Conservation (phyloP, 768 basidiomycete species). For the Cystobasidium onofrii region DNA sequence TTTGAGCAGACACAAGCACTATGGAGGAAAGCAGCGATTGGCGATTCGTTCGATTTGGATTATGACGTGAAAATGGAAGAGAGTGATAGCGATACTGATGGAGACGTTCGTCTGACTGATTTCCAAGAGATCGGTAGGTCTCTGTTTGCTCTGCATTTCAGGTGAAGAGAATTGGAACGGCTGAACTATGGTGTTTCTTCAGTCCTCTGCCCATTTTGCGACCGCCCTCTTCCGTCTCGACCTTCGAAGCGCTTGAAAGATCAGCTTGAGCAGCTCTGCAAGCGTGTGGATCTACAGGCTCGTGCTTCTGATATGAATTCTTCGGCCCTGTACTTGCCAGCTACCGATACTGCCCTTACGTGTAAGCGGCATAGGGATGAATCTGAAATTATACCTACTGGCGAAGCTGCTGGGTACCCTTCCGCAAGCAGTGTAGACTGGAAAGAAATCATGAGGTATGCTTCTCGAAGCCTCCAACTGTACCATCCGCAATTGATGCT, state of each 20-base stretch:
- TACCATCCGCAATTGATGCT: too few species aligned
- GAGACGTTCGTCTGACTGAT: not conserved
- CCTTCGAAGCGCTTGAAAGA: conserved; percentile 31
- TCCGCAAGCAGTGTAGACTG: conserved; percentile 13
- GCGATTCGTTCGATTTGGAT: not conserved
- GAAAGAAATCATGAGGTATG: conserved; percentile 28
- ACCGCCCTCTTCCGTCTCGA: conserved; percentile 15
- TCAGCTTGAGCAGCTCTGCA: conserved; percentile 31
- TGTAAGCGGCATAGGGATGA: conserved; percentile 38
- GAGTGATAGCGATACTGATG: not conserved
- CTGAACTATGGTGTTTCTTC: not conserved
- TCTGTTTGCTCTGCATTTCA: not conserved
- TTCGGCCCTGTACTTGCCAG: conserved; percentile 27
- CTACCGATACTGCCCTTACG: conserved; percentile 30
- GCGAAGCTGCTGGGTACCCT: conserved; percentile 33
- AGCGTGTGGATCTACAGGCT: not conserved
- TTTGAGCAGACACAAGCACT: not conserved
- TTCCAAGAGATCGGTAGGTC: conserved; percentile 12
- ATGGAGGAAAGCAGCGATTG: not conserved
- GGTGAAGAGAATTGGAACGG: too few species aligned
- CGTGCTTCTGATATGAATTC: conserved; percentile 22
- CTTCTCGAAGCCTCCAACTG: too few species aligned
- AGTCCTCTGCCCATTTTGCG: conserved; percentile 41
- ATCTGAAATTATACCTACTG: conserved; percentile 32
- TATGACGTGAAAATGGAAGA: not conserved